A percentile compares a stretch with the other conserved stretches of the same genome.
Conservation (phyloP, 441 rosid genomes). For the Pelargonium cotyledonis region DNA sequence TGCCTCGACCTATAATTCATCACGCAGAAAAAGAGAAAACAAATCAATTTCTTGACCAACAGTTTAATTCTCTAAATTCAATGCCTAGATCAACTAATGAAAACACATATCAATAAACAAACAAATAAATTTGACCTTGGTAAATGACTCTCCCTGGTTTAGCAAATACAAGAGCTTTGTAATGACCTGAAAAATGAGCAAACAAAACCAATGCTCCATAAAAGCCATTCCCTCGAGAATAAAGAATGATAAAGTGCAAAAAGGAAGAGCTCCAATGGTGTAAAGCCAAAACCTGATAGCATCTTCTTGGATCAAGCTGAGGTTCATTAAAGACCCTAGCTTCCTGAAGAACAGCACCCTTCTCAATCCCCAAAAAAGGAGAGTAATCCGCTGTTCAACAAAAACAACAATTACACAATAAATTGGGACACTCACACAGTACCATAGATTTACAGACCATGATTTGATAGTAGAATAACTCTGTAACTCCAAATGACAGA, state of each 20-base stretch:
- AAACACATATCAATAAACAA: background rate
- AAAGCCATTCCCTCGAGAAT: conserved; percentile 14
- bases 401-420: conserved; percentile 14
- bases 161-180: conserved; percentile 91
- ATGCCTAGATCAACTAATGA: background rate
- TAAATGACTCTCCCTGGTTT: conserved; percentile 96
- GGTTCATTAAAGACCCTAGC: conserved; percentile 96
- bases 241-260: conserved; percentile 1
- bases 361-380: conserved; percentile 95
- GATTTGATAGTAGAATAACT: background rate
- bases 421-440: conserved; percentile 4
- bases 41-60: conserved; percentile 4
- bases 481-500: background rate
- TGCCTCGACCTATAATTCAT: conserved; percentile 56
- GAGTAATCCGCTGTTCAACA: conserved; percentile 70
- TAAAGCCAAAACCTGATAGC: conserved; percentile 75
- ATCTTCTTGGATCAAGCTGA: conserved; percentile 93
- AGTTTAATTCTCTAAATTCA: background rate
- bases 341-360: conserved; percentile 98
- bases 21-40: conserved; percentile 10
- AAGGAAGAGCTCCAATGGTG: conserved; percentile 1
- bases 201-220: conserved; percentile 9
- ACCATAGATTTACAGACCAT: background rate
- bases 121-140: conserved; percentile 52
- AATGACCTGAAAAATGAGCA: conserved; percentile 51